Evolutionary conservation across 495 filamentous ascomycete genomes (phyloP), one percentile per base, ranked within the genome.

Genomic region (Podospora pseudoanserina): DNA sequence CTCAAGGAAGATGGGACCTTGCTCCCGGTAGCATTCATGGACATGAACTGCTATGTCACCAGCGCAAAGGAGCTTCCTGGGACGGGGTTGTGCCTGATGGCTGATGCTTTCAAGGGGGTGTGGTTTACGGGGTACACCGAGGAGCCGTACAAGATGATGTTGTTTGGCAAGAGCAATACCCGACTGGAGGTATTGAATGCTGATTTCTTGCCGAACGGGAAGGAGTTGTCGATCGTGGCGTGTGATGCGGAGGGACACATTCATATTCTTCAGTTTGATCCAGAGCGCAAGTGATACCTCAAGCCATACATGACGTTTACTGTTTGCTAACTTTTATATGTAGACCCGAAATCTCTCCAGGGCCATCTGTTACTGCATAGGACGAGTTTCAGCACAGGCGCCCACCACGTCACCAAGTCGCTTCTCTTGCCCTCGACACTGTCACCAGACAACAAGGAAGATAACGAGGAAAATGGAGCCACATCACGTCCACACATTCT

Each of bases 101-200:
- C 90, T 0, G 95, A 99, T 80, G 94, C 91, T 5, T 84, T 94
- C 71, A 97, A 97, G 78, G 94, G 94, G 0, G 81, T 97, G 13
- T 97, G 94, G 93, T 96, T 99, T 68, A 90, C 89, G 18, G 95
- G 95, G 0, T 98, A 96, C 74, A 92, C 90, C 60, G 92, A 97
- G 78, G 94, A 97, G 71, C 95, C 95, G 0, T 98, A 98, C 75
- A 92, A 90, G 75, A 93, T 99, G 89, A 89, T 89, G 16, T 82
- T 96, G n/a, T 94, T 98, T 74, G 93, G 93, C 58, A 97, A 97
- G 77, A 89, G 89, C 72, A 82, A 84, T 4, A 84, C 89, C 1
- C 85, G 86, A 49, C 79, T 97, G 66, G 92, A 96, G 76, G 88
- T 95, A 15, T 77, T 95, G 26, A 86, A 89, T 11, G 92, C 91